Base-by-base conservation (phyloP, 345 rosid species). In the Gossypium turneri region DNA sequence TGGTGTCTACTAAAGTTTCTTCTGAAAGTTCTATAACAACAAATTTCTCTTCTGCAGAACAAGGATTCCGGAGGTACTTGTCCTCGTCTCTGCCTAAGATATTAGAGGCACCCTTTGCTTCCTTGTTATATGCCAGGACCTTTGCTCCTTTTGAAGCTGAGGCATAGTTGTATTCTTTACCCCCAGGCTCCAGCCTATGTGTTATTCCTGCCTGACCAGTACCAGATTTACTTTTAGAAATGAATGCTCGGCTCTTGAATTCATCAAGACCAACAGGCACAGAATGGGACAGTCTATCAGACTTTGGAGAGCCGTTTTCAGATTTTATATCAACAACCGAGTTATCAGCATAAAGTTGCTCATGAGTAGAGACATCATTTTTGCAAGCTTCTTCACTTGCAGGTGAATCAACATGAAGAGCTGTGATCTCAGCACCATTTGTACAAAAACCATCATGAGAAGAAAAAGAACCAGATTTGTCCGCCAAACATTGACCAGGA, bases 141-240 rank as follows among this genome's bases (percentile, higher is more conserved):
- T 95, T 95, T 47, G 97, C 97, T 55, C 98, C 98, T 81, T 93
- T 93, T 17, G 97, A 82, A 77, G 94, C 88, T 17, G 93, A 90
- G 52, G 98, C 99, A 78, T 91, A 95, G 73, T 95, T 95, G 79
- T 90, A 92, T 80, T 88, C 93, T 75, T 86, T 79, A 73, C 97
- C 98, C 67, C 94, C 98, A 24, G 97, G 97, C 87, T 95, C 98
- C 84, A 95, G 73, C 79, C 92, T 88, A 75, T 90, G 98, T 73
- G 79, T 78, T 61, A 93, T 82, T 75, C 88, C 87, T 48, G 89
- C 78, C 67, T 89, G 90, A 85, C 83, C 88, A 67, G 83, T 85
- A 47, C 82, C 87, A 9, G 90, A 81, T 83, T 86, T 93, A 81
- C 86, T 79, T 85, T 62, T 91, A 47, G 92, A 81, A 82, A 76